A percentile compares a stretch with the other conserved stretches of the same genome.
Conservation (phyloP, 2,329 filamentous ascomycete genomes). For the Helicocarpus griseus region DNA sequence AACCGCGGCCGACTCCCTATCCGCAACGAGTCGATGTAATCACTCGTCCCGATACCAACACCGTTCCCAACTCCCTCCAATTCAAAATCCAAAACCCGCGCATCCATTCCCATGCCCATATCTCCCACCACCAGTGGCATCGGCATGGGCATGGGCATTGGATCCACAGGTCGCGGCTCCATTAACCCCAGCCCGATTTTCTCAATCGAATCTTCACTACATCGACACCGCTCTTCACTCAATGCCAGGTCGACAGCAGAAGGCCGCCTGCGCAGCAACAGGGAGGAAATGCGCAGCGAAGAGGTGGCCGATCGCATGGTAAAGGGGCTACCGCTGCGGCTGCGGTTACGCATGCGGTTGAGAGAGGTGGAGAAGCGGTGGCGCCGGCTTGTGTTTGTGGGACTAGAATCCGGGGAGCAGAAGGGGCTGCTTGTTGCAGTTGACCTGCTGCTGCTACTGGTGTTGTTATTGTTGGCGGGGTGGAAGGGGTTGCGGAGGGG, state of each 20-base stretch:
- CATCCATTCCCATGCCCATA: conserved; percentile 1
- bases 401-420: conserved; percentile 21
- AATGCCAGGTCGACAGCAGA: conserved; percentile 36
- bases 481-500: conserved; percentile 25
- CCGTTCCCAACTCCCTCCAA: conserved; percentile 2
- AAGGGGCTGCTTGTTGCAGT: conserved; percentile 22
- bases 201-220: conserved; percentile 29
- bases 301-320: conserved; percentile 18
- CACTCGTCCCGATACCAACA: too few relatives aligned
- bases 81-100: neutral
- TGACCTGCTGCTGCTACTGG: conserved; percentile 22
- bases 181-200: conserved; percentile 33
- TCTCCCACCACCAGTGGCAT: conserved; percentile 1
- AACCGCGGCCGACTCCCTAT: conserved; percentile 23
- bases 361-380: conserved; percentile 16
- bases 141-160: conserved; percentile 15
- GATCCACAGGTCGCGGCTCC: conserved; percentile 36
- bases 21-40: neutral
- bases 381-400: conserved; percentile 16
- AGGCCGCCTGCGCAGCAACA: conserved; percentile 31
- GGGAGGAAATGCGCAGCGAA: conserved; percentile 21
- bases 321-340: conserved; percentile 22
- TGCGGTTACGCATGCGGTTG: conserved; percentile 12
- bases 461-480: too few relatives aligned
- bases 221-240: conserved; percentile 33